A percentile compares a stretch with the other conserved stretches of the same genome.
phyloP scores from a whole-genome alignment of 441 rosid species.

The Lagerstroemia fauriei region DNA sequence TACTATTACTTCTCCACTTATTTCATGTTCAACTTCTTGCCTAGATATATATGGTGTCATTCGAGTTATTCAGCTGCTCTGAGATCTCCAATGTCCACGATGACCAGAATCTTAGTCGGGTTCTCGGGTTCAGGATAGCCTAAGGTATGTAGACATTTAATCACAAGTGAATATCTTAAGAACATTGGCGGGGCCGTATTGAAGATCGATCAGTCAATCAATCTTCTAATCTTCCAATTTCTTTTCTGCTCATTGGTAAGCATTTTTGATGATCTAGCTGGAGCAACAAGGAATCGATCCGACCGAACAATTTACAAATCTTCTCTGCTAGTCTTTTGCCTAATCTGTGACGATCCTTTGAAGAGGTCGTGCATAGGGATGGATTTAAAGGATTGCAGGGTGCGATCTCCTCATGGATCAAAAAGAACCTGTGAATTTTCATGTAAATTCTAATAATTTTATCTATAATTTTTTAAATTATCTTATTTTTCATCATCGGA shows the following conservation, averaged over 20 bases:
- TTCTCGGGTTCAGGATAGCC: background rate
- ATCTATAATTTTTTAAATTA: too few relatives aligned
- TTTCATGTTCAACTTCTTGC: background rate
- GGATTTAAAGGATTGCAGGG: too few relatives aligned
- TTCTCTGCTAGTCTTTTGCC: background rate
- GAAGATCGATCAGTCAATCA: background rate
- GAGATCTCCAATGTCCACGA: background rate
- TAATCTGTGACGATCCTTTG: too few relatives aligned
- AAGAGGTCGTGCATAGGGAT: too few relatives aligned
- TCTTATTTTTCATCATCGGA: too few relatives aligned
- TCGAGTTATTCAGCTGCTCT: background rate
- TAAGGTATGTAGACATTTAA: background rate
- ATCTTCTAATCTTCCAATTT: too few relatives aligned
- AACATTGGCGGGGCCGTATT: background rate
- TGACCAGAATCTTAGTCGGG: background rate
- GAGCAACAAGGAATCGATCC: background rate
- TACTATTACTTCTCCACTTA: background rate
- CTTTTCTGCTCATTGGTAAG: too few relatives aligned
- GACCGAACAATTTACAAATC: background rate
- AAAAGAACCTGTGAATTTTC: too few relatives aligned
- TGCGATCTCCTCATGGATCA: too few relatives aligned
- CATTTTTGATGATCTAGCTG: background rate
- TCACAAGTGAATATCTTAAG: background rate
- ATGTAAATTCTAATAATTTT: too few relatives aligned
- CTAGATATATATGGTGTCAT: background rate